Percentiles rank a stretch among this genome's conserved stretches.
phyloP scores from a whole-genome alignment of 129 eudicot genomes.

The Sambucus nigra region DNA sequence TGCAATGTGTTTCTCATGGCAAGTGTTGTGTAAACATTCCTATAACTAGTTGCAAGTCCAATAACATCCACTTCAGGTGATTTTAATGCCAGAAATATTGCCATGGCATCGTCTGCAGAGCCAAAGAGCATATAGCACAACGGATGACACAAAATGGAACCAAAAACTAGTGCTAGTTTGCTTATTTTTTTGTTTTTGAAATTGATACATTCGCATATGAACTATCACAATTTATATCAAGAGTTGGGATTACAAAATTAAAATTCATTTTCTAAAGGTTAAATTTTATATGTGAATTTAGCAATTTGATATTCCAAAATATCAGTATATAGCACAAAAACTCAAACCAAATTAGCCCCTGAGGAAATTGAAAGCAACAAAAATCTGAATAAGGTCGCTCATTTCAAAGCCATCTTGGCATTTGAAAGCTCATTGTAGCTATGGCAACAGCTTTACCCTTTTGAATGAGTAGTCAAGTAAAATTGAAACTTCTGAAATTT shows the following conservation, averaged over 20 bases:
- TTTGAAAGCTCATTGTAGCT: no score
- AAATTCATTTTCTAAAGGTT: no score
- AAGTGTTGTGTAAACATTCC: constrained; percentile 92
- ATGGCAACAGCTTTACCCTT: no score
- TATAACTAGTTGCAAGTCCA: constrained; percentile 86
- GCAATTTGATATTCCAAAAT: no score
- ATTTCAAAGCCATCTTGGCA: no score
- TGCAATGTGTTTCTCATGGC: constrained; percentile 95
- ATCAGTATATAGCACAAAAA: no score
- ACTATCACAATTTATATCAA: no score
- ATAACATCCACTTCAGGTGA: constrained; percentile 87
- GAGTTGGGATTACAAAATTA: no score
- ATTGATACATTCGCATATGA: no score
- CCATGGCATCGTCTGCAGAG: constrained; percentile 92
- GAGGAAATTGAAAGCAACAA: neutral
- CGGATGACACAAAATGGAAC: constrained; percentile 10
- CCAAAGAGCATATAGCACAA: neutral
- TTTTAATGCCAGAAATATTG: constrained; percentile 82
- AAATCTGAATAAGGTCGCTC: neutral
- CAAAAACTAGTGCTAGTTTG: neutral
- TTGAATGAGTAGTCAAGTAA: no score
- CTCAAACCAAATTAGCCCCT: no score
- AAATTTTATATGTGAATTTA: no score
- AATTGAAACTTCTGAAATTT: neutral
- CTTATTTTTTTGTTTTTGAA: neutral